Evolutionary conservation across 1,284 basidiomycete species (phyloP).

Genomic region (Cutaneotrichosporon dermatis): DNA sequence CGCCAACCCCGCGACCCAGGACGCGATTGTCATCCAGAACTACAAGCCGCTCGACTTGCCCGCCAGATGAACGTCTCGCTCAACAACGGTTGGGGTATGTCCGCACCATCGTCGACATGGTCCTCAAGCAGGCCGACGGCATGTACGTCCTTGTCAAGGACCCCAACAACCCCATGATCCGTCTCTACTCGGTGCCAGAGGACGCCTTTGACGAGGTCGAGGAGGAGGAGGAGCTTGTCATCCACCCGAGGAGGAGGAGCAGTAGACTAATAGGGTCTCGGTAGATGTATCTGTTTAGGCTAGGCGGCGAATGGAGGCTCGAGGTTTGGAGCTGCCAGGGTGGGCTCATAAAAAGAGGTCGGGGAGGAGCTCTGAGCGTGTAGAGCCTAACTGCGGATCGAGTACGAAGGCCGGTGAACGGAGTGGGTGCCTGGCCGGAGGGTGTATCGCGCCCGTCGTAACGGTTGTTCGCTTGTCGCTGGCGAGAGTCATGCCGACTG

Average conservation of each 20-base stretch:
- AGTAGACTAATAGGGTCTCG: conserved; percentile 13
- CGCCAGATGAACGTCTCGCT: conserved; percentile 92
- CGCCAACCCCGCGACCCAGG: conserved; percentile 89
- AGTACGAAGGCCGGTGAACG: too few relatives aligned
- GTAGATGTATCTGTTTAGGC: conserved; percentile 12
- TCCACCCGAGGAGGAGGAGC: conserved; percentile 23
- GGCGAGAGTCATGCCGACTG: too few relatives aligned
- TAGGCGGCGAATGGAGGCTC: background rate
- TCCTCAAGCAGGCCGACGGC: conserved; percentile 91
- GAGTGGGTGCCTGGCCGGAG: too few relatives aligned
- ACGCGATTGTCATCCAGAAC: conserved; percentile 91
- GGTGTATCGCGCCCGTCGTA: too few relatives aligned
- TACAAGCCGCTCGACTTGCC: conserved; percentile 94
- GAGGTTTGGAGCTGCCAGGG: too few relatives aligned
- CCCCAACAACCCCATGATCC: conserved; percentile 91
- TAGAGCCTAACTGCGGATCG: too few relatives aligned
- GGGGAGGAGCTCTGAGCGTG: too few relatives aligned
- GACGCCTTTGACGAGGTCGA: conserved; percentile 74
- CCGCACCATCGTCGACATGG: conserved; percentile 83
- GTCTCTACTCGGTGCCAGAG: conserved; percentile 85
- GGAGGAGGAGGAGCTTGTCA: conserved; percentile 63
- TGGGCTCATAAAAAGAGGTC: too few relatives aligned
- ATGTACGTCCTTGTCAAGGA: conserved; percentile 95
- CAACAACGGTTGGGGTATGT: conserved; percentile 99
- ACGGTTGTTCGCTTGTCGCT: too few relatives aligned